Base-by-base conservation (phyloP, 495 filamentous ascomycete species). In the Lasiosphaeria hispida region DNA sequence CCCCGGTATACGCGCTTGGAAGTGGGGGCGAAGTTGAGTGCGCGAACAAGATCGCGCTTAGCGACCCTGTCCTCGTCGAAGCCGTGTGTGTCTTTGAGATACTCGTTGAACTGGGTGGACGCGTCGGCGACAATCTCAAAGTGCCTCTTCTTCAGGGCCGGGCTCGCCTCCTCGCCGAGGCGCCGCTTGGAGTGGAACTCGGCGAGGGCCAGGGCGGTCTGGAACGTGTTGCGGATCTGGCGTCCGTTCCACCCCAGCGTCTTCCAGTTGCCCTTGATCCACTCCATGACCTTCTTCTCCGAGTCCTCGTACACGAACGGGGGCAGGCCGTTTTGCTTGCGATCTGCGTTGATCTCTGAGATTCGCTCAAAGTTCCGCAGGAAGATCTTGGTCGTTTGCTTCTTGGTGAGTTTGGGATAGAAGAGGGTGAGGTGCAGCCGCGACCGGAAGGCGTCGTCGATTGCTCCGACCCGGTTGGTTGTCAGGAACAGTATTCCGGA, bases 401-500 rank as follows among this genome's bases (percentile, higher is more conserved):
- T 37, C 11, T 57, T 51, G 47, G 63, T 53, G 19, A 81, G 66
- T 1, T 59, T 59, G 6, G 75, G 72, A 59, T 79, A 83, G 57
- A 76, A 73, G 7, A 84, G 68, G 23, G 68, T 72, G 3, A 82
- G 63, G 55, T 83, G 79, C 34, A 84, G 80, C 1, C 82, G 72
- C 0, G 77, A 80, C 50, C 75, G 73, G 66, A 84, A 79, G 17
- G 81, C 81, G 47, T 81, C 76, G 63, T 84, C 82, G 53, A 85
- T 77, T 0, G 67, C 75, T 2, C 69, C 74, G 15, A 84, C 72
- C 3, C 80, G 74, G 59, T 84, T 85, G 0, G 81, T 82, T 0
- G 83, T 83, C 2, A 85, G 69, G 62, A 85, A 82, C 5, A 85
- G 70, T 41, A 85, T 80, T 7, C 83, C 83, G 0, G 71, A 62